Base-by-base conservation (phyloP, 1,284 basidiomycete species). In the Ceratobasidium sp. region DNA sequence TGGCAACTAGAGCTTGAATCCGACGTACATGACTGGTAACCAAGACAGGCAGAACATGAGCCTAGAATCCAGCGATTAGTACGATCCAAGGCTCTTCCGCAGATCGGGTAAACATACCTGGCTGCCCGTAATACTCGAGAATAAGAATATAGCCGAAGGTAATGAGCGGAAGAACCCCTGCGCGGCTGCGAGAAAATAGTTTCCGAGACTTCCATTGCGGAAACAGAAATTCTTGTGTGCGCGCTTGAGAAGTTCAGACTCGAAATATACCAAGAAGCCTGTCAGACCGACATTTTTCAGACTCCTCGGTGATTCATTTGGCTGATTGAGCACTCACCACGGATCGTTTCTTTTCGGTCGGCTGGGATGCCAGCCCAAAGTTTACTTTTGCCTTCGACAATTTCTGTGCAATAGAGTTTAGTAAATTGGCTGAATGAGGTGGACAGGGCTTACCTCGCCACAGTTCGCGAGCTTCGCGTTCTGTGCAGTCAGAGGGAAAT, bases 211-310 rank as follows among this genome's bases (percentile, higher is more conserved):
- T 77, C 93, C 93, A 77, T 93, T 94, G 64, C 91, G 84, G 81
- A 96, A 98, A 28, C 93, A 93, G 82, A 97, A 98, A 73, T 91
- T 91, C 83, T 97, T 96, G 78, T 96, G 93, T 1, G 96, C 94
- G 30, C 95, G 85, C 74, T 91, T 91, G 32, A 98, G 84, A 6
- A 95, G 87, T 77, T 96, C 91, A 74, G 88, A 91, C 80, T 98
- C 94, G 77, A 98, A 97, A 78, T 95, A 89, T 0, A 97, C 94
- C 23, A 96, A 84, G 79, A 96, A 95, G 0, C 94, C 93, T 96
- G 76, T 52, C 13, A 28, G 14, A 44, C 35, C 35, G 35, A 69
- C 16, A 44, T 18, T 50, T 64, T 35, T 73, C 47, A 50, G 54
- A 49, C 23, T 18, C 21, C 16, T 7, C 7, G 28, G 23, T 61